Evolutionary conservation across 441 rosid species (phyloP).

Genomic region (Sinapis alba): DNA sequence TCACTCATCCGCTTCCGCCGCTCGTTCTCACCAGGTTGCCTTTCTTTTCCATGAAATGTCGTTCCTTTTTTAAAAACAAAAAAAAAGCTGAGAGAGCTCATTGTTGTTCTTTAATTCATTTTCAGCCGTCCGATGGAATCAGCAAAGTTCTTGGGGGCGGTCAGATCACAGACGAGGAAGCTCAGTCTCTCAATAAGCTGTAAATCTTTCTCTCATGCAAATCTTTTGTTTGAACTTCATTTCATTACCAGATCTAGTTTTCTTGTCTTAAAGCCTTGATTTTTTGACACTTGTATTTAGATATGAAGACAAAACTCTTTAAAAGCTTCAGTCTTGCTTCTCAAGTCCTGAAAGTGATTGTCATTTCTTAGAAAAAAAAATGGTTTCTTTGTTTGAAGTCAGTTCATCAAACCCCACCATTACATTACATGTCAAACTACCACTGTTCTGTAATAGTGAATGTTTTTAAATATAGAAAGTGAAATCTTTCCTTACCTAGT

Average conservation of each 20-base stretch:
- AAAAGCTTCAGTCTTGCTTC: conserved; percentile 10
- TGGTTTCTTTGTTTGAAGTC: conserved; percentile 7
- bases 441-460: conserved; percentile 21
- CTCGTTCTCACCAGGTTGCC: conserved; percentile 59
- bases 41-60: background rate
- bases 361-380: background rate
- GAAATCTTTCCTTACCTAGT: too few relatives aligned
- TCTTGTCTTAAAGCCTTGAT: background rate
- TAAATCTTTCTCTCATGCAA: conserved; percentile 34
- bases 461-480: background rate
- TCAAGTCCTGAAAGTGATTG: conserved; percentile 3
- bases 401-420: conserved; percentile 38
- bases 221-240: background rate
- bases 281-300: background rate
- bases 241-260: conserved; percentile 28
- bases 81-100: background rate
- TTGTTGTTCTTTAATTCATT: background rate
- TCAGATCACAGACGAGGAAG: conserved; percentile 73
- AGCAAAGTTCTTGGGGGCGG: conserved; percentile 68
- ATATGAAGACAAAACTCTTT: background rate
- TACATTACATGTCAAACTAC: conserved; percentile 14
- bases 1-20: conserved; percentile 22
- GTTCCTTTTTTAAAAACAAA: background rate
- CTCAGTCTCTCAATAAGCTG: conserved; percentile 63
- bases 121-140: conserved; percentile 70